phyloP scores from a whole-genome alignment of 2,329 filamentous ascomycete species.

The Colletotrichum sp. region DNA sequence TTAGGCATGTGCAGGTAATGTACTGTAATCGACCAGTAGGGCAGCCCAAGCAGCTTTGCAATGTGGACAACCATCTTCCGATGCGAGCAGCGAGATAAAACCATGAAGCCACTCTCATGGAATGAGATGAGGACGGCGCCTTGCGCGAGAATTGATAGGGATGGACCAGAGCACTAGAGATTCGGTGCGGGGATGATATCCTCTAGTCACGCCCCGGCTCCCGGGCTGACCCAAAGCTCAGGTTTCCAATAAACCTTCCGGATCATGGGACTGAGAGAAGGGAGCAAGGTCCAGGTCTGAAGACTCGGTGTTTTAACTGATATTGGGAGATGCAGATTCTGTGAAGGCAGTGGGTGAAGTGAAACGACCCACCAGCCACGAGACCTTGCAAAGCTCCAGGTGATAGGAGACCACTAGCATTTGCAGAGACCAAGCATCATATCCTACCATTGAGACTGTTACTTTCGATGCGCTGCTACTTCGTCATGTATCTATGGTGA shows the following conservation, averaged over 20 bases:
- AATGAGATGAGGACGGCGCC: background rate
- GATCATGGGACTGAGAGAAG: background rate
- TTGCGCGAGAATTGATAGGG: background rate
- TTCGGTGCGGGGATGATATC: background rate
- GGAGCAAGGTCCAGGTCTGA: background rate
- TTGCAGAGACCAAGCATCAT: background rate
- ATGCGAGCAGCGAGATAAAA: background rate
- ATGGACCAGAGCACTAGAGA: background rate
- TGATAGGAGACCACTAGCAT: background rate
- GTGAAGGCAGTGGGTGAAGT: background rate
- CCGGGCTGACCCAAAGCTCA: background rate
- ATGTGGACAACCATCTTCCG: background rate
- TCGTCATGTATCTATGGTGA: background rate
- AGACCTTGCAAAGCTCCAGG: background rate
- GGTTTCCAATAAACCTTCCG: background rate
- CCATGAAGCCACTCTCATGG: background rate
- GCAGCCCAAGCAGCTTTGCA: background rate
- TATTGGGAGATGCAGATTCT: background rate
- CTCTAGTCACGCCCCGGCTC: background rate
- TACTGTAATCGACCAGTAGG: background rate
- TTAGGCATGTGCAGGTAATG: background rate
- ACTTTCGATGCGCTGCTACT: background rate
- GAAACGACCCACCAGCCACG: background rate
- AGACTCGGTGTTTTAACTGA: background rate
- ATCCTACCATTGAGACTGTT: rapidly evolving